Percentiles rank a stretch among this genome's conserved stretches.
Evolutionary conservation across 495 filamentous ascomycete species (phyloP).

Genomic region (Choiromyces venosus): DNA sequence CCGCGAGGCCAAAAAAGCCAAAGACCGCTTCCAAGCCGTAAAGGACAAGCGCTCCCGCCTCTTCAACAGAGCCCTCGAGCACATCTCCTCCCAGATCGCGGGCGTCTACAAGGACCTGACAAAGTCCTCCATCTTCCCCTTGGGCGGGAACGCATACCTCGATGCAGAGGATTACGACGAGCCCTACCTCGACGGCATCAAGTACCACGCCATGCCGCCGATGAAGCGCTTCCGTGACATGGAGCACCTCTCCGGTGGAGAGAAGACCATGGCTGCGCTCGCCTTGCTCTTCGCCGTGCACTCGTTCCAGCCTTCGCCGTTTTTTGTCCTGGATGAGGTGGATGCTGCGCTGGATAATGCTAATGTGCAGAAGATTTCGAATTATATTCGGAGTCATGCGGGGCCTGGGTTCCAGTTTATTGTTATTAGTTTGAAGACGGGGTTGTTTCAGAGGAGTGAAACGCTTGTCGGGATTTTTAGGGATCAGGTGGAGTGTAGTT

Average conservation of each 20-base stretch:
- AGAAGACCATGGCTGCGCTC: slow-evolving; percentile 98
- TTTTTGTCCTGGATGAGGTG: slow-evolving; percentile 98
- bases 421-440: slow-evolving; percentile 90
- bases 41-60: slow-evolving; percentile 79
- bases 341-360: slow-evolving; percentile 96
- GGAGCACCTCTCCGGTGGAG: slow-evolving; percentile 94
- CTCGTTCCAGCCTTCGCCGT: slow-evolving; percentile 85
- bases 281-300: slow-evolving; percentile 95
- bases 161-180: slow-evolving; percentile 82
- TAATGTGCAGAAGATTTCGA: slow-evolving; percentile 89
- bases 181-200: slow-evolving; percentile 89
- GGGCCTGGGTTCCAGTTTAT: slow-evolving; percentile 99
- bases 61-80: slow-evolving; percentile 89
- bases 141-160: slow-evolving; percentile 91
- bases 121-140: slow-evolving; percentile 49
- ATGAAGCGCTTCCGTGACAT: slow-evolving; percentile 98
- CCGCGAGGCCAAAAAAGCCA: slow-evolving; percentile 62
- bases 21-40: slow-evolving; percentile 72
- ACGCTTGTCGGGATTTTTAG: slow-evolving; percentile 90
- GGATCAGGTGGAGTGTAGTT: slow-evolving; percentile 87
- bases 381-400: slow-evolving; percentile 89
- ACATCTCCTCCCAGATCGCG: slow-evolving; percentile 91
- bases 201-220: slow-evolving; percentile 97
- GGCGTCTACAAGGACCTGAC: slow-evolving; percentile 94
- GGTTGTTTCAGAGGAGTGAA: slow-evolving; percentile 89